phyloP scores from a whole-genome alignment of 108 stramenopile genomes.

The Schizochytrium sp. region DNA sequence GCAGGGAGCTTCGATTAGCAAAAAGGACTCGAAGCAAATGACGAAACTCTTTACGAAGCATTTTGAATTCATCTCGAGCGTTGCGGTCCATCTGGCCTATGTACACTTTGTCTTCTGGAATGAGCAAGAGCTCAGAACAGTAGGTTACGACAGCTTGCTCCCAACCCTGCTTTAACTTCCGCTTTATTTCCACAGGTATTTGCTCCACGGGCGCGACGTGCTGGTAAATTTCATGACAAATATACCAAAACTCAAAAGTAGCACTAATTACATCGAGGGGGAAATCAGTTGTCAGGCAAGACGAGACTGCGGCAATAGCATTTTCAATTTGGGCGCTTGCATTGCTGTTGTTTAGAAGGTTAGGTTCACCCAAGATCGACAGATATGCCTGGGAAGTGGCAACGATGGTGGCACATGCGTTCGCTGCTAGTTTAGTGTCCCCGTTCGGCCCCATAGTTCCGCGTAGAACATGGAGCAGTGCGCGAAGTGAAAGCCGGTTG shows the following conservation, averaged over 20 bases:
- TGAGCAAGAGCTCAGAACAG: neutral
- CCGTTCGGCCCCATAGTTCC: neutral
- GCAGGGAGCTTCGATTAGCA: neutral
- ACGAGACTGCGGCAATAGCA: neutral
- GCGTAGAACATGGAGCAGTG: too few species aligned
- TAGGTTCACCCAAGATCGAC: neutral
- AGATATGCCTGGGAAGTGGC: neutral
- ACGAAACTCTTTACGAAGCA: neutral
- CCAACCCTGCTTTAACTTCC: neutral
- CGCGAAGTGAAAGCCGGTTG: too few species aligned
- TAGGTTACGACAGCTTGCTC: neutral
- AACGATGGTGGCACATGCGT: constrained; percentile 4
- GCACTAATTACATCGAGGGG: neutral
- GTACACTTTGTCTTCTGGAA: neutral
- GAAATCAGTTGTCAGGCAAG: neutral
- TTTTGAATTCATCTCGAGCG: neutral
- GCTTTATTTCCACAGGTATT: neutral
- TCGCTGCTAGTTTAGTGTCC: neutral
- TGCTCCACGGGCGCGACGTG: neutral
- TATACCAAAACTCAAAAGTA: neutral
- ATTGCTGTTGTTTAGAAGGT: too few species aligned
- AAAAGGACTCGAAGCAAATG: neutral
- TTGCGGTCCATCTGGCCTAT: neutral
- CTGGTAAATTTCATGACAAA: neutral
- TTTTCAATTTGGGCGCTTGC: neutral